A percentile compares a stretch with the other conserved stretches of the same genome.
Conservation (phyloP, 768 basidiomycete species). For the Russula sp. region DNA sequence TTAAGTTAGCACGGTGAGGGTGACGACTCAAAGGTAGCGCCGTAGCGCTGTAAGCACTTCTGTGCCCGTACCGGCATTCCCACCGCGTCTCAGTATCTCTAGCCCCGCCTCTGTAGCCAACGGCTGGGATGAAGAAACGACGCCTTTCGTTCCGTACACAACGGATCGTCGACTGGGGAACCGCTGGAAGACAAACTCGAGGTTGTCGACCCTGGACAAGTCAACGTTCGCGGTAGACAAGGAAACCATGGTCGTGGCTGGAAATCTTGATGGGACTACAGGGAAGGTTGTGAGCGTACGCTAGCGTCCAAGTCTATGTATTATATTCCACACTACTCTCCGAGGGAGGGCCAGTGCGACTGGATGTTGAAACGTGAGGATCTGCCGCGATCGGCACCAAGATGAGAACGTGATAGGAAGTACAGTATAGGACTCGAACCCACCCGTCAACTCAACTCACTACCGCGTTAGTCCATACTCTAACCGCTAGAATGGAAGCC, state of each 20-base stretch:
- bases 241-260: not conserved
- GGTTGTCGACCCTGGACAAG: slow-evolving; percentile 59
- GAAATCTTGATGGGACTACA: not conserved
- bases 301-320: too few species aligned
- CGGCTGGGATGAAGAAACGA: slow-evolving; percentile 87
- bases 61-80: slow-evolving; percentile 77
- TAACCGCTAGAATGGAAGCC: too few species aligned
- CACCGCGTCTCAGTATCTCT: slow-evolving; percentile 87
- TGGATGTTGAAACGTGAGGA: too few species aligned
- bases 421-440: too few species aligned
- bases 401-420: too few species aligned
- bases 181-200: slow-evolving; percentile 57
- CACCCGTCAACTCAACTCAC: too few species aligned
- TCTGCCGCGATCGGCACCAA: too few species aligned
- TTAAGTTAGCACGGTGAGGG: not conserved
- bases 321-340: too few species aligned
- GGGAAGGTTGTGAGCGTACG: too few species aligned
- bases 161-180: slow-evolving; percentile 85
- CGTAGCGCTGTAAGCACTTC: not conserved
- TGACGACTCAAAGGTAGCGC: not conserved
- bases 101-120: slow-evolving; percentile 87
- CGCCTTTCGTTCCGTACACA: slow-evolving; percentile 49
- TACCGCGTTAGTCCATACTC: too few species aligned
- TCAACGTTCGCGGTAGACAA: slow-evolving; percentile 36
- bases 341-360: too few species aligned